A percentile compares a stretch with the other conserved stretches of the same genome.
Evolutionary conservation across 2,329 filamentous ascomycete species (phyloP).

Genomic region (Claviceps fusiformis): DNA sequence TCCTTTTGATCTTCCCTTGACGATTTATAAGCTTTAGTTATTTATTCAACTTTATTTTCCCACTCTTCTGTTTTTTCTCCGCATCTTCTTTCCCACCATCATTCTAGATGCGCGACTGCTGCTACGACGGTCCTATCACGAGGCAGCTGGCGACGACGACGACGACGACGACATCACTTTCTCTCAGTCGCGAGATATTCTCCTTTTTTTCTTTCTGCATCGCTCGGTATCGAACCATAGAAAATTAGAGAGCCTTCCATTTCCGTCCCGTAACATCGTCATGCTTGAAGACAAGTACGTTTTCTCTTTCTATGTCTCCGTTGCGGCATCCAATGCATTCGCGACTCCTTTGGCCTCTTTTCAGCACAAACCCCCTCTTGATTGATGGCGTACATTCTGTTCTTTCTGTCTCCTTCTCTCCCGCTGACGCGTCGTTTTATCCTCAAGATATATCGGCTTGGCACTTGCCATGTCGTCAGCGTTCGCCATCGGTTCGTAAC

Average conservation of each 20-base stretch:
- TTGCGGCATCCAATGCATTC: background rate
- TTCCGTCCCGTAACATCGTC: constrained; percentile 4
- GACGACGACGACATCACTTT: background rate
- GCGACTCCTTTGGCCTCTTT: background rate
- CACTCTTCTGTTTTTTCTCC: background rate
- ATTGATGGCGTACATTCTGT: too few relatives aligned
- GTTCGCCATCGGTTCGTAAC: constrained; percentile 55
- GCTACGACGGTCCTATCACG: background rate
- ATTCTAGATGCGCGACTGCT: background rate
- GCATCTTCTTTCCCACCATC: background rate
- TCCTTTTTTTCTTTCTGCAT: background rate
- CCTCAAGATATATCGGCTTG: constrained; percentile 64
- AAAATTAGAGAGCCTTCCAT: background rate
- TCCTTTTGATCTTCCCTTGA: background rate
- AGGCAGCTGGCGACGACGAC: constrained; percentile 1
- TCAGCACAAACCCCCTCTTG: background rate
- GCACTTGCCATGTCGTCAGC: constrained; percentile 62
- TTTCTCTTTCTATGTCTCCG: background rate
- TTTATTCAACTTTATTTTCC: background rate
- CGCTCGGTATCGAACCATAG: background rate
- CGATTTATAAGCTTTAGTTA: background rate
- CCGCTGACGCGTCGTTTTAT: background rate
- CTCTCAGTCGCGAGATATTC: background rate
- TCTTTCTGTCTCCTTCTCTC: too few relatives aligned
- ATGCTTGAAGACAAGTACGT: constrained; percentile 28